Evolutionary conservation across 1,284 basidiomycete genomes (phyloP).

Genomic region (Cryptococcus sp.): DNA sequence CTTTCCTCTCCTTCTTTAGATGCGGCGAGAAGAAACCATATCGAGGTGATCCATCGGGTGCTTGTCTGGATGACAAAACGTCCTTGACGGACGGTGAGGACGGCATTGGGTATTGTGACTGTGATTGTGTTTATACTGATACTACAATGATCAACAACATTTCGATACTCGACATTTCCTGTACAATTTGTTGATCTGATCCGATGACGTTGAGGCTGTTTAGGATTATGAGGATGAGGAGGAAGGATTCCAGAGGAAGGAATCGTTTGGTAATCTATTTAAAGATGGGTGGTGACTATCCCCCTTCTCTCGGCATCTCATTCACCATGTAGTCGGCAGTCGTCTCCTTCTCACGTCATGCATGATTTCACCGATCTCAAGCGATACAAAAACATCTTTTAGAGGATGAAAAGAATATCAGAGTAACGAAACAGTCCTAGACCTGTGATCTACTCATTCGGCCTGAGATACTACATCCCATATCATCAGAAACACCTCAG

Average conservation of each 20-base stretch:
- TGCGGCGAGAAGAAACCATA: slow-evolving; percentile 22
- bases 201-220: neutral
- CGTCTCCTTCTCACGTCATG: no score
- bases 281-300: no score
- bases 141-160: neutral
- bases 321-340: no score
- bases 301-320: no score
- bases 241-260: neutral
- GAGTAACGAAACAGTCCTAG: no score
- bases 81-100: slow-evolving; percentile 6
- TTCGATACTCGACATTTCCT: neutral
- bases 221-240: neutral
- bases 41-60: slow-evolving; percentile 23
- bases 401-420: no score
- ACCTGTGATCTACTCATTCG: no score
- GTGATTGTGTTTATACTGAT: neutral
- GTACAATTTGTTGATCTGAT: no score
- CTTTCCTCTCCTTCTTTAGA: slow-evolving; percentile 24
- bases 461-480: no score
- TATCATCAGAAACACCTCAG: no score
- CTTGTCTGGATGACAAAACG: slow-evolving; percentile 7
- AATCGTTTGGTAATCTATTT: neutral
- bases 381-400: no score
- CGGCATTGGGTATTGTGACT: neutral
- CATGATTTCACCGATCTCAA: no score